phyloP scores from a whole-genome alignment of 768 basidiomycete genomes.

The Suillus sp. region DNA sequence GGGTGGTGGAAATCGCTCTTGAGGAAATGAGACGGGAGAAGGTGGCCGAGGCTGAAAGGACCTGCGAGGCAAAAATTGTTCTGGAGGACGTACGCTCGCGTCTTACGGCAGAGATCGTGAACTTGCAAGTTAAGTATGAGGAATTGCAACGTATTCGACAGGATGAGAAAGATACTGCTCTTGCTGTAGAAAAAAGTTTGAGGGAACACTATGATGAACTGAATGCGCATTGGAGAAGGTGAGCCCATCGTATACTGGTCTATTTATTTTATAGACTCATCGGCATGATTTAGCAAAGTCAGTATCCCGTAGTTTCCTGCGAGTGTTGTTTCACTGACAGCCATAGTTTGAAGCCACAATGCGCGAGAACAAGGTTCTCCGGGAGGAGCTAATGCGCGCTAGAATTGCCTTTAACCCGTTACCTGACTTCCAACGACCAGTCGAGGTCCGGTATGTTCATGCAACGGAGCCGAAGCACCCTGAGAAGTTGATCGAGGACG shows the following conservation, averaged over 20 bases:
- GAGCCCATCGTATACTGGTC: slow-evolving; percentile 21
- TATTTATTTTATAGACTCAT: slow-evolving; percentile 21
- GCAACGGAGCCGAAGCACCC: slow-evolving; percentile 26
- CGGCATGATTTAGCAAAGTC: slow-evolving; percentile 35
- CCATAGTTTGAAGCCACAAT: slow-evolving; percentile 26
- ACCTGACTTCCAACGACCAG: slow-evolving; percentile 18
- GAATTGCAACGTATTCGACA: slow-evolving; percentile 42
- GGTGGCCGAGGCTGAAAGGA: slow-evolving; percentile 35
- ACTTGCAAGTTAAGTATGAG: slow-evolving; percentile 42
- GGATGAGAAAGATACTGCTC: slow-evolving; percentile 54
- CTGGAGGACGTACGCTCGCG: slow-evolving; percentile 35
- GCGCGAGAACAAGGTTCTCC: slow-evolving; percentile 30
- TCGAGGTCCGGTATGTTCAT: slow-evolving; percentile 29
- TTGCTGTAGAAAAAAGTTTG: slow-evolving; percentile 53
- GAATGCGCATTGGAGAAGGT: slow-evolving; percentile 43
- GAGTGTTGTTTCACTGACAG: slow-evolving; percentile 18
- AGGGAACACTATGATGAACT: slow-evolving; percentile 53
- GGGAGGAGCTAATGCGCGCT: slow-evolving; percentile 29
- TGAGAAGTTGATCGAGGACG: slow-evolving; percentile 14
- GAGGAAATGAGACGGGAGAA: slow-evolving; percentile 14
- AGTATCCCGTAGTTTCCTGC: slow-evolving; percentile 30
- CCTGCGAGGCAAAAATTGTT: slow-evolving; percentile 33
- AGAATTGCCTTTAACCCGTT: slow-evolving; percentile 20
- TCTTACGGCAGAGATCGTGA: slow-evolving; percentile 37
- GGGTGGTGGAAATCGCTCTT: slow-evolving; percentile 35